Base-by-base conservation (phyloP, 352 stramenopile species). In the Pythium periplocum region DNA sequence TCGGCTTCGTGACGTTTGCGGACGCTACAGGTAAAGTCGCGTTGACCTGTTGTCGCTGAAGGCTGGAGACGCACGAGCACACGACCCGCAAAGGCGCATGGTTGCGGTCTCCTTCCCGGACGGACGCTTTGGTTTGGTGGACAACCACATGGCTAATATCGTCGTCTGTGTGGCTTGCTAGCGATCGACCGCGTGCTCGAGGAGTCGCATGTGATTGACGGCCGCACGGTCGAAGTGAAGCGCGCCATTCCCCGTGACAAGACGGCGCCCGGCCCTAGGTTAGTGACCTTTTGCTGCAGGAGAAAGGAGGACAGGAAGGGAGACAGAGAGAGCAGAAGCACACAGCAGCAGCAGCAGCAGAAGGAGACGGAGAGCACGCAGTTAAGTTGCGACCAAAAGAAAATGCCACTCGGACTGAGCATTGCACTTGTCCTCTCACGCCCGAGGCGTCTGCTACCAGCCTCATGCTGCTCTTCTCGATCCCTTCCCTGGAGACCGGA, bases 1-100 rank as follows among this genome's bases (percentile, higher is more conserved):
- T 98, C 55, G 91, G 89, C 48, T 98, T 98, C 57, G 89, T 97
- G 39, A 97, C 88, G 59, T 97, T 97, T 56, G 85, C 81, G n/a
- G 88, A 97, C 59, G 58, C 78, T 10, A 67, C 79, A 88, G 83
- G 86, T 95, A 86, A 62, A 51, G 42, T 12, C 35, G 40, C 31
- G 48, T 35, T 57, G 31, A 42, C 30, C 32, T 54, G 12, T 33
- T 51, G 51, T 31, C 4, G 53, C 34, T 45, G 8, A 45, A 11
- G 48, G 31, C 17, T 31, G 41, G 12, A 49, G 39, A 33, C 33
- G 37, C n/a, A 40, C n/a, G 8, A 10, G 12, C 45, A 49, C 57
- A 49, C 41, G 50, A 43, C 48, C 12, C 46, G 59, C 47, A 45
- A 10, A 52, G 46, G 53, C 26, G 31, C 17, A 26, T 26, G 17